Evolutionary conservation across 225 moss, liverwort and hornwort species (phyloP).

Genomic region (Pseudoscleropodium purum): DNA sequence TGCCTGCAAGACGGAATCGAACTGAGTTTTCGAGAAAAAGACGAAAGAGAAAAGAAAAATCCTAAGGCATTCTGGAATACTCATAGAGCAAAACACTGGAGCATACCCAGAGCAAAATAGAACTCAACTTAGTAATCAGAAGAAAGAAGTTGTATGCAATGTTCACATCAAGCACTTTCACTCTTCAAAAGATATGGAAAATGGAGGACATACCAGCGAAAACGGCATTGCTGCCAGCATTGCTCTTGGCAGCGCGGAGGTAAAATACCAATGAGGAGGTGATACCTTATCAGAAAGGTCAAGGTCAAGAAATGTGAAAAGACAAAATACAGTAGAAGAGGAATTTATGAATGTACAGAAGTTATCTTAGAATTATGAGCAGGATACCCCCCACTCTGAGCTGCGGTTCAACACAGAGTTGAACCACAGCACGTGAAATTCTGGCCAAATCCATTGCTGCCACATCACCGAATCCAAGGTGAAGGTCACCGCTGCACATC

Average conservation of each 20-base stretch:
- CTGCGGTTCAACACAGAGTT: constrained; percentile 68
- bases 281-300: constrained; percentile 42
- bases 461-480: constrained; percentile 85
- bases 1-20: constrained; percentile 32
- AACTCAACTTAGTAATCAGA: neutral
- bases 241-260: constrained; percentile 85
- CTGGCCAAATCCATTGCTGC: constrained; percentile 54
- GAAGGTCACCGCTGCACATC: constrained; percentile 59
- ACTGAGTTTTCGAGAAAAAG: neutral
- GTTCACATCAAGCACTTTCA: neutral
- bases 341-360: neutral
- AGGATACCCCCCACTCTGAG: constrained; percentile 99
- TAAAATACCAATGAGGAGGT: constrained; percentile 88
- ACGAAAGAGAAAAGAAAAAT: neutral
- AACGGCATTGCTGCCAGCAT: constrained; percentile 86
- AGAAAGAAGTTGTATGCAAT: neutral
- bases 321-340: neutral
- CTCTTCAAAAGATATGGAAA: neutral
- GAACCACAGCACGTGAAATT: constrained; percentile 38
- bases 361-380: neutral
- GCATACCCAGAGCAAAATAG: neutral
- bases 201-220: constrained; percentile 41
- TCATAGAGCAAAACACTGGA: neutral
- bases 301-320: constrained; percentile 12
- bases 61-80: neutral